A percentile compares a stretch with the other conserved stretches of the same genome.
Evolutionary conservation across 768 basidiomycete genomes (phyloP).

Genomic region (Tricholoma saponaceum): DNA sequence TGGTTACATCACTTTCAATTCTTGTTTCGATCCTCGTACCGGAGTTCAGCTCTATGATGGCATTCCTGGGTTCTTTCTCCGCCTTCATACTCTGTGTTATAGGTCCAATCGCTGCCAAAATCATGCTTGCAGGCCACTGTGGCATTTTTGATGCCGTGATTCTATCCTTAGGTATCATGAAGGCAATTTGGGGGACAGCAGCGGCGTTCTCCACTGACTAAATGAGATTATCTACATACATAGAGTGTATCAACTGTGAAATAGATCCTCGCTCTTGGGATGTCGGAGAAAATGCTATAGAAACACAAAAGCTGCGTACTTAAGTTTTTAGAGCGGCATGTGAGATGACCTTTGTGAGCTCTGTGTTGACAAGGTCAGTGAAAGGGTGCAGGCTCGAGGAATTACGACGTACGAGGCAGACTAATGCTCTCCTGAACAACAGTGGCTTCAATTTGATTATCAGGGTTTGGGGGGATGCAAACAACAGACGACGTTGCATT

Average conservation of each 20-base stretch:
- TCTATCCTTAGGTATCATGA: conserved; percentile 46
- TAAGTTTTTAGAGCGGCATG: conserved; percentile 59
- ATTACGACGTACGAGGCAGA: conserved; percentile 61
- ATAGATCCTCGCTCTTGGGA: background rate
- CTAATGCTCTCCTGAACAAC: conserved; percentile 82
- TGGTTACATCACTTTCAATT: conserved; percentile 57
- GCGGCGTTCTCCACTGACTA: conserved; percentile 50
- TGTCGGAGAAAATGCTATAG: background rate
- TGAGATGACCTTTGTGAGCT: conserved; percentile 71
- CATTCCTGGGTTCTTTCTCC: conserved; percentile 87
- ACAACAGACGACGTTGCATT: conserved; percentile 55
- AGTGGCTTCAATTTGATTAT: conserved; percentile 85
- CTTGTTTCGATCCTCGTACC: conserved; percentile 72
- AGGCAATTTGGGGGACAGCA: conserved; percentile 77
- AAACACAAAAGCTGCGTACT: conserved; percentile 13
- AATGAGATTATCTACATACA: background rate
- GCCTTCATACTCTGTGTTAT: conserved; percentile 75
- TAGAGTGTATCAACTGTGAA: background rate
- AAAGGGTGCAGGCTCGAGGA: background rate
- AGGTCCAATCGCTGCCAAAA: conserved; percentile 71
- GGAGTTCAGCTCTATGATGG: conserved; percentile 80
- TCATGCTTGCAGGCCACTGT: conserved; percentile 49
- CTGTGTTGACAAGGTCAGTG: conserved; percentile 30
- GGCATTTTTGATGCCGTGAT: conserved; percentile 49
- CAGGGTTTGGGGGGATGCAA: conserved; percentile 73